Conservation (phyloP, 257 asterid species). For the Ocimum tenuiflorum region DNA sequence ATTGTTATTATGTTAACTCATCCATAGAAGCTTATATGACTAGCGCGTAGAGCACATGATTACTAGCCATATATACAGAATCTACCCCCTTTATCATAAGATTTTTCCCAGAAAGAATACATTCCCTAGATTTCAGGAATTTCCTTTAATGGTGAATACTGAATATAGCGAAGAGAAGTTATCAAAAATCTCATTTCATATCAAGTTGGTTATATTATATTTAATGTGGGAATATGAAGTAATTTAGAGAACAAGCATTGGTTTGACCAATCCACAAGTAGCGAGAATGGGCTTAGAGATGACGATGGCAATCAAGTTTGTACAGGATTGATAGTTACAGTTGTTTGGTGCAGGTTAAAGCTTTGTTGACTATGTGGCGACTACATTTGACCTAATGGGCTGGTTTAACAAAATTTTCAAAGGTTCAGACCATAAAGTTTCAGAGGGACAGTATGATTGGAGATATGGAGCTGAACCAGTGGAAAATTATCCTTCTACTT, state of each 20-base stretch:
- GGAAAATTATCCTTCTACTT: conserved; percentile 56
- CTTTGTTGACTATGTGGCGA: conserved; percentile 28
- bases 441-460: conserved; percentile 59
- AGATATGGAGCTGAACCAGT: conserved; percentile 49
- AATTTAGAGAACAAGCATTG: background rate
- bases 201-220: conserved; percentile 2
- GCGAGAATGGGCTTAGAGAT: background rate
- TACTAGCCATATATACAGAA: background rate
- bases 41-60: background rate
- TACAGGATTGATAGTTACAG: background rate
- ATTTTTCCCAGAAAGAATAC: background rate
- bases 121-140: background rate
- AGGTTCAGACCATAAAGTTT: conserved; percentile 57
- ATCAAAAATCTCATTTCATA: background rate
- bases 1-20: background rate
- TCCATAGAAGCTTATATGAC: background rate
- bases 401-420: conserved; percentile 82
- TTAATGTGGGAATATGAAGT: background rate
- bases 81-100: background rate
- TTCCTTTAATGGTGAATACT: background rate
- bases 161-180: background rate
- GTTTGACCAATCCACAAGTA: background rate
- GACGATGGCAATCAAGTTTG: background rate
- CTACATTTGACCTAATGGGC: conserved; percentile 33
- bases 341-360: conserved; percentile 28